Percentiles rank a stretch among this genome's conserved stretches.
Conservation (phyloP, 108 stramenopile species). For the Fragilariopsis cylindrus region DNA sequence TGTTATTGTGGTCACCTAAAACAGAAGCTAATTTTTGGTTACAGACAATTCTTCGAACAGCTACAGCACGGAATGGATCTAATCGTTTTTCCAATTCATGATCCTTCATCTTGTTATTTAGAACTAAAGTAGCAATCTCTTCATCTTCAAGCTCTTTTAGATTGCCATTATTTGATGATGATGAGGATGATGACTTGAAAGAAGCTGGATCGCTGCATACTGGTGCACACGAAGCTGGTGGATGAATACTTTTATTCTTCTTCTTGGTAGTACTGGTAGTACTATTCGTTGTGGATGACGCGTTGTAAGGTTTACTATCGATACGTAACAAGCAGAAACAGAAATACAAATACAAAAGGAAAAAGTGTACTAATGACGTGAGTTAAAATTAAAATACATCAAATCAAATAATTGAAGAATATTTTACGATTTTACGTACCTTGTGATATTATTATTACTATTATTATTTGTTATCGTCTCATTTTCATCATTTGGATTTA, state of each 20-base stretch:
- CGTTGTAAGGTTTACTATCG: too few species aligned
- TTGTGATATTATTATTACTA: not conserved
- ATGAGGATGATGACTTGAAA: conserved; percentile 44
- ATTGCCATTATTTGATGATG: conserved; percentile 25
- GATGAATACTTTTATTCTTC: conserved; percentile 57
- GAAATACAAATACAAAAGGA: not conserved
- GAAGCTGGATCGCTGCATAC: conserved; percentile 71
- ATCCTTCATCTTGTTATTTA: conserved; percentile 85
- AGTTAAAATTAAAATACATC: not conserved
- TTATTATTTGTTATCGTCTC: conserved; percentile 10
- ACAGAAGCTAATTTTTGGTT: conserved; percentile 54
- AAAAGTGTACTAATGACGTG: not conserved
- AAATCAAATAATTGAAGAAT: not conserved
- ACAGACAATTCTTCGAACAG: conserved; percentile 84
- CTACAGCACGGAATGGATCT: conserved; percentile 89
- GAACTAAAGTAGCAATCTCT: conserved; percentile 78
- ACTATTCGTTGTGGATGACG: too few species aligned
- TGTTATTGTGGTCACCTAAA: conserved; percentile 31
- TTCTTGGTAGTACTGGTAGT: not conserved
- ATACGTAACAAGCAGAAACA: not conserved
- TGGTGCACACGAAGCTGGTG: conserved; percentile 68
- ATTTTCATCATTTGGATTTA: conserved; percentile 22
- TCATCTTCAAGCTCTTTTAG: conserved; percentile 58
- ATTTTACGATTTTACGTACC: conserved; percentile 3
- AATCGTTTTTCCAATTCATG: conserved; percentile 94